Conservation (phyloP, 192 early-diverging fungal species). For the Backusella macrospora region DNA sequence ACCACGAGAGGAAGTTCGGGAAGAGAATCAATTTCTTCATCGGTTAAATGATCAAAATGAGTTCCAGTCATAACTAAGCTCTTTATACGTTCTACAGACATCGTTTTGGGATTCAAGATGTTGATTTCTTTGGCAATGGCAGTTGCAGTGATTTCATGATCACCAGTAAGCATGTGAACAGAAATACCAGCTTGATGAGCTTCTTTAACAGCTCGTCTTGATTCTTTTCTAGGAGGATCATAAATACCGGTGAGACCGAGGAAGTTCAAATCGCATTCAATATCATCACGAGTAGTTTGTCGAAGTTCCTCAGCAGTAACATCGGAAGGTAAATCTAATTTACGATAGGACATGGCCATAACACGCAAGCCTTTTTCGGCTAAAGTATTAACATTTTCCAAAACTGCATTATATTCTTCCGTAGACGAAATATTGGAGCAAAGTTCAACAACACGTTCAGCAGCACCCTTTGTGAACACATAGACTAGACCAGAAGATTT, state of each 20-base stretch:
- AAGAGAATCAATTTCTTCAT: constrained; percentile 79
- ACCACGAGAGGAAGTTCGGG: constrained; percentile 85
- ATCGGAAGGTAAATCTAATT: constrained; percentile 32
- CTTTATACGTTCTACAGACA: constrained; percentile 43
- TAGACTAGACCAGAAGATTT: constrained; percentile 23
- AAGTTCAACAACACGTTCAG: constrained; percentile 79
- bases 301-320: constrained; percentile 30
- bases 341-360: constrained; percentile 78
- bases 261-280: constrained; percentile 74
- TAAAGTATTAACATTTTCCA: constrained; percentile 67
- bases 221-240: constrained; percentile 88
- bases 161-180: constrained; percentile 96
- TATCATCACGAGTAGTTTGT: constrained; percentile 48
- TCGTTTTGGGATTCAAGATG: constrained; percentile 54
- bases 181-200: constrained; percentile 89
- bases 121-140: constrained; percentile 91
- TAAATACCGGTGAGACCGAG: constrained; percentile 90
- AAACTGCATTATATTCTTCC: constrained; percentile 43
- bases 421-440: constrained; percentile 58
- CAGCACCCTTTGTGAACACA: constrained; percentile 88
- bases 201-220: constrained; percentile 62
- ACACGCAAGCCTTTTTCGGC: constrained; percentile 81
- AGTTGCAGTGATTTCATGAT: constrained; percentile 87
- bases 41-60: constrained; percentile 85
- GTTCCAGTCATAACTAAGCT: constrained; percentile 81